Percentiles rank a stretch among this genome's conserved stretches.
Evolutionary conservation across 2,329 filamentous ascomycete genomes (phyloP).

Genomic region (Botryotinia narcissicola): DNA sequence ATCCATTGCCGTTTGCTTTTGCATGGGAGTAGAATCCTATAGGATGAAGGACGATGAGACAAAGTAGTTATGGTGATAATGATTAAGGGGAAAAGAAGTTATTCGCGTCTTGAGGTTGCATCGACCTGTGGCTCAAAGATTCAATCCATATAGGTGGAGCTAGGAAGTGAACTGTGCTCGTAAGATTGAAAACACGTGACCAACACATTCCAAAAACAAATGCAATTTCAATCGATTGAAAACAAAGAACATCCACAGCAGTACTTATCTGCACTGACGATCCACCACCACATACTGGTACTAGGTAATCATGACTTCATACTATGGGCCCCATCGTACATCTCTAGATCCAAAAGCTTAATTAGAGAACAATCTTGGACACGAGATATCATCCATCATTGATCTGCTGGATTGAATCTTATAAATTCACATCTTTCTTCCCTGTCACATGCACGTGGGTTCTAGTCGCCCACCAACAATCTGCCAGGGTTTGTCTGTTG

Average conservation of each 20-base stretch:
- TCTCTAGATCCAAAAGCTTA: not conserved
- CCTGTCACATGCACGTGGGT: not conserved
- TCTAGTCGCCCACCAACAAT: not conserved
- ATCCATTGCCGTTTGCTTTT: constrained; percentile 46
- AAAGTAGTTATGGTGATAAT: not conserved
- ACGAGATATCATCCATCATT: no score
- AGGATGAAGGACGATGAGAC: not conserved
- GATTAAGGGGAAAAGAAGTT: not conserved
- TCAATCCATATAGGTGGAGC: not conserved
- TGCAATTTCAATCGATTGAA: not conserved
- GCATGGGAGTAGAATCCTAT: not conserved
- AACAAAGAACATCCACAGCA: no score
- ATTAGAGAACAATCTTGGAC: no score
- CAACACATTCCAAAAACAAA: not conserved
- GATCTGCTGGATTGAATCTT: no score
- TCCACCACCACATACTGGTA: not conserved
- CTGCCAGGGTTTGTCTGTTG: no score
- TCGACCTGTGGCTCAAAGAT: not conserved
- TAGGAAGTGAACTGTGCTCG: no score
- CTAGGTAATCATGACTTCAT: not conserved
- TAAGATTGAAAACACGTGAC: not conserved
- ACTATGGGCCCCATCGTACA: not conserved
- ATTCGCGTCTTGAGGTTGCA: not conserved
- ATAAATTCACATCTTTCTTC: not conserved
- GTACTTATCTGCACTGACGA: not conserved